These are phyloP conservation scores for Arthrobotrys sinensis DNA, from an alignment of 2,329 filamentous ascomycete genomes.

Conservation along the genomic window DNA sequence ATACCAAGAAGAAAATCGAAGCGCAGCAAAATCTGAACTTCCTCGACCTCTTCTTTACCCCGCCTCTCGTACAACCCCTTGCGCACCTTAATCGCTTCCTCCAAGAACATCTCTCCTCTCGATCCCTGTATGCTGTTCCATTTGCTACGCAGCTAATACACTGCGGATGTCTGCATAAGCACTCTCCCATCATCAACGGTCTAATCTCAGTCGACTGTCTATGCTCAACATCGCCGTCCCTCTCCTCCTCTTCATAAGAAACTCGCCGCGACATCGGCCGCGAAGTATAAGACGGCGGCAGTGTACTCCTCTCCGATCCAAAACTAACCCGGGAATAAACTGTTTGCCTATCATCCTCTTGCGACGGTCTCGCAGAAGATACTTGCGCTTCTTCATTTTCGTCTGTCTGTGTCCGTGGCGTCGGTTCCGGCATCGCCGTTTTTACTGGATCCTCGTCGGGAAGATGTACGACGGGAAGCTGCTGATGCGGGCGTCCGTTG, in stretches of 20 bases:
- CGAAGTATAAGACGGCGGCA: constrained; percentile 58
- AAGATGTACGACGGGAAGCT: constrained; percentile 52
- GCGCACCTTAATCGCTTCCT: constrained; percentile 44
- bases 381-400: constrained; percentile 11
- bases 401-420: background rate
- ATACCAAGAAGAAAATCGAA: constrained; percentile 37
- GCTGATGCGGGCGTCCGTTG: constrained; percentile 58
- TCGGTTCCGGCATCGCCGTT: constrained; percentile 53
- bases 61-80: constrained; percentile 43
- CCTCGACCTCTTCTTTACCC: constrained; percentile 43
- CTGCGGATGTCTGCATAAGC: constrained; percentile 52
- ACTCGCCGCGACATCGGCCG: constrained; percentile 39
- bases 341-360: constrained; percentile 49
- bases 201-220: constrained; percentile 13
- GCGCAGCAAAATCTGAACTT: constrained; percentile 59
- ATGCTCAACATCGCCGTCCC: background rate
- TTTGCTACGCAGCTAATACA: constrained; percentile 56
- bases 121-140: constrained; percentile 30
- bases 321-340: constrained; percentile 58
- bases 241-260: constrained; percentile 53
- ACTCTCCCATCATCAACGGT: constrained; percentile 50
- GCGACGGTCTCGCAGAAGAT: constrained; percentile 16
- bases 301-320: constrained; percentile 57
- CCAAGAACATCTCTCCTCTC: constrained; percentile 23
- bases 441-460: constrained; percentile 55